Conservation (phyloP, 306 rosid species). For the Vigna hirtella region DNA sequence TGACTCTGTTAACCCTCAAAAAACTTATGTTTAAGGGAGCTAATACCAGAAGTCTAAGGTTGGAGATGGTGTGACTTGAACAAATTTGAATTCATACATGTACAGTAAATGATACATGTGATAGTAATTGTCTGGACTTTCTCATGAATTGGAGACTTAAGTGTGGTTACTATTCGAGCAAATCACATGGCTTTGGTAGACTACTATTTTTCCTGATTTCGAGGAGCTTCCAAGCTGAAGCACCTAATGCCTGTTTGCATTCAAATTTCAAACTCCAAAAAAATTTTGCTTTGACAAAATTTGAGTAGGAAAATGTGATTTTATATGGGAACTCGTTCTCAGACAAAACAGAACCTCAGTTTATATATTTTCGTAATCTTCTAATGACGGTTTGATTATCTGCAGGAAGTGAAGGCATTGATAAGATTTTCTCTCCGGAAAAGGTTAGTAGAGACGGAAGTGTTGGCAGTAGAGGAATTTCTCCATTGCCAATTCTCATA, state of each 20-base stretch:
- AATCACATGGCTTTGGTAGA: not conserved
- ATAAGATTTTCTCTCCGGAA: conserved; percentile 74
- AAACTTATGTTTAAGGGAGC: not conserved
- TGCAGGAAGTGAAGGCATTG: conserved; percentile 93
- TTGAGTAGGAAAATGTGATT: not conserved
- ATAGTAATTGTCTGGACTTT: not conserved
- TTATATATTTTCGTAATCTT: not conserved
- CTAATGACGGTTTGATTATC: conserved; percentile 36
- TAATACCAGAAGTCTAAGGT: not conserved
- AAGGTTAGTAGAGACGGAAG: conserved; percentile 64
- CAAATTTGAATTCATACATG: not conserved
- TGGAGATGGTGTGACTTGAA: not conserved
- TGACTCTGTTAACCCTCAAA: conserved; percentile 10
- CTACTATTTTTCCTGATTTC: not conserved
- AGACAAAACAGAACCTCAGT: not conserved
- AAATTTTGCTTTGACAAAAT: not conserved
- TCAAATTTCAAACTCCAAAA: not conserved
- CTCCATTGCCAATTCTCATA: conserved; percentile 56
- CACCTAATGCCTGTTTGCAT: not conserved
- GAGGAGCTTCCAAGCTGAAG: not conserved
- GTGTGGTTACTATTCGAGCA: conserved; percentile 10
- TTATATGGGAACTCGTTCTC: not conserved
- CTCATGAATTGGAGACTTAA: not conserved
- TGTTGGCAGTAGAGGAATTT: conserved; percentile 53
- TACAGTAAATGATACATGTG: not conserved